Percentiles rank a stretch among this genome's conserved stretches.
These are phyloP conservation scores for Prunus mume DNA, from an alignment of 306 rosid genomes.

Conservation along the genomic window DNA sequence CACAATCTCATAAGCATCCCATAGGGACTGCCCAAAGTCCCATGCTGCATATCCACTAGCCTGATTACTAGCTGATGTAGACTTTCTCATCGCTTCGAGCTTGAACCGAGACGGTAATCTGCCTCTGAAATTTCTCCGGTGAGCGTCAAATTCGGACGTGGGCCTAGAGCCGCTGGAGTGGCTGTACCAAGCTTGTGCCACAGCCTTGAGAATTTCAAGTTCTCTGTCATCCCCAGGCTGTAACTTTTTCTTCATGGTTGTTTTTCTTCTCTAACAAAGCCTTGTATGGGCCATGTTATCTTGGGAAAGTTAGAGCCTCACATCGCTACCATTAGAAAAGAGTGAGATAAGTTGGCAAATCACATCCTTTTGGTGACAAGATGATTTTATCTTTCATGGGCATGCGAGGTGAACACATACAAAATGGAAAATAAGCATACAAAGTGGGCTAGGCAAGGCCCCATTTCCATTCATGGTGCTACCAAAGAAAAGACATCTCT, in stretches of 20 bases:
- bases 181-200: conserved; percentile 84
- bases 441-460: background rate
- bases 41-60: conserved; percentile 23
- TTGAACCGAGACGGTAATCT: conserved; percentile 59
- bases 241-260: conserved; percentile 55
- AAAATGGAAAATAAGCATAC: background rate
- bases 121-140: conserved; percentile 41
- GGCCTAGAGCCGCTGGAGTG: conserved; percentile 52
- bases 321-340: background rate
- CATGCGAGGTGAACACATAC: background rate
- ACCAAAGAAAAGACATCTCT: background rate
- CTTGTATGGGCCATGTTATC: conserved; percentile 37
- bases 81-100: conserved; percentile 42
- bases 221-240: conserved; percentile 30
- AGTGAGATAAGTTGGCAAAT: background rate
- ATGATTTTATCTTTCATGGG: conserved; percentile 21
- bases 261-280: background rate
- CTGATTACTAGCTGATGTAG: conserved; percentile 6
- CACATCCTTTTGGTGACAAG: background rate
- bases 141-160: conserved; percentile 56
- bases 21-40: conserved; percentile 79
- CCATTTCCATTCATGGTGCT: background rate
- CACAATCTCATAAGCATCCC: conserved; percentile 92
- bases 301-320: conserved; percentile 43
- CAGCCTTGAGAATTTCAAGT: conserved; percentile 77